phyloP scores from a whole-genome alignment of 768 basidiomycete species.

The Russula griseocarnosa region DNA sequence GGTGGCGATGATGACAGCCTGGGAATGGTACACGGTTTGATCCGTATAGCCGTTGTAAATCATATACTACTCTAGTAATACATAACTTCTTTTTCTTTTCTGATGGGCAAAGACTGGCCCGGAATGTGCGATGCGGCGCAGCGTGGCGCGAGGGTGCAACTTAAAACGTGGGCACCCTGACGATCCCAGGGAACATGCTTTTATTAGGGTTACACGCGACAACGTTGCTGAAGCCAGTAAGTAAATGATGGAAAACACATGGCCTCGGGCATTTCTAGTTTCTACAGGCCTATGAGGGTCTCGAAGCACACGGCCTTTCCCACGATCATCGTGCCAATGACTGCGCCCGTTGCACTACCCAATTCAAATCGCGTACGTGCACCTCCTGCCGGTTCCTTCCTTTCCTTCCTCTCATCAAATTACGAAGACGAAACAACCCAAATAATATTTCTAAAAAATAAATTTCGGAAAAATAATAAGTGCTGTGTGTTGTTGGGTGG shows the following conservation, averaged over 20 bases:
- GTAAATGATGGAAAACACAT: background rate
- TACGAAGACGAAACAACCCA: too few relatives aligned
- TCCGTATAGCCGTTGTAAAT: background rate
- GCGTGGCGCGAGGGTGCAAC: background rate
- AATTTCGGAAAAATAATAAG: background rate
- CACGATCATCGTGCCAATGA: background rate
- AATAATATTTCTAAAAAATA: background rate
- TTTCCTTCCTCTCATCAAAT: too few relatives aligned
- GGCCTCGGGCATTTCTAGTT: background rate
- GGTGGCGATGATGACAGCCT: conserved; percentile 20
- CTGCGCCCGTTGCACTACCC: background rate
- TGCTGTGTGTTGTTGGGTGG: too few relatives aligned
- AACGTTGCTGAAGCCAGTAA: background rate
- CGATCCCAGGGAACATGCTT: background rate
- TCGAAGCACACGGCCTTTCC: background rate
- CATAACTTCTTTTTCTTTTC: background rate
- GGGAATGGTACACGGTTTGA: background rate
- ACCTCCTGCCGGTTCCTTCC: background rate
- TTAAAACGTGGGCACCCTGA: background rate
- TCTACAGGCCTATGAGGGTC: background rate
- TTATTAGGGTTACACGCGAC: background rate
- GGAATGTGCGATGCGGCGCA: too few relatives aligned
- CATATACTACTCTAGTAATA: background rate
- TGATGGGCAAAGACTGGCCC: too few relatives aligned
- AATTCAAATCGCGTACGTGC: too few relatives aligned